Evolutionary conservation across 164 flowering plant species (phyloP).

Genomic region (Tinospora cordifolia): DNA sequence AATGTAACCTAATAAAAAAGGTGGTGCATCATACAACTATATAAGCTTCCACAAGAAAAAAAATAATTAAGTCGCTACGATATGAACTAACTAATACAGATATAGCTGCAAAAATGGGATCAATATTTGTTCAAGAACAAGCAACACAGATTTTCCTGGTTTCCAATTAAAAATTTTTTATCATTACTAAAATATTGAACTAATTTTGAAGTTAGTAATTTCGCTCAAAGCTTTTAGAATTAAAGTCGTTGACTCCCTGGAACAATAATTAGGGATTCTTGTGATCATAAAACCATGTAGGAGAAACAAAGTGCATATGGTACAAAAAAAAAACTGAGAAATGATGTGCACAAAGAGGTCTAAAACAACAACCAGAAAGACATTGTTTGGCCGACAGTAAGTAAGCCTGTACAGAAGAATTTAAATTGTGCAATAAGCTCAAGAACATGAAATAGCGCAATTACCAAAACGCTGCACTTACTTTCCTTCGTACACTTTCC

Average conservation of each 20-base stretch:
- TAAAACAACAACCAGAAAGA: background rate
- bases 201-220: background rate
- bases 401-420: background rate
- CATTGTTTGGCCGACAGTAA: background rate
- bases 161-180: background rate
- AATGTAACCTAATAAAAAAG: background rate
- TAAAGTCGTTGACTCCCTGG: background rate
- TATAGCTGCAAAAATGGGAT: too few relatives aligned
- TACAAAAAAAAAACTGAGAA: background rate
- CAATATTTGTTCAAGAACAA: too few relatives aligned
- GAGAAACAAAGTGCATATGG: background rate
- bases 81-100: too few relatives aligned
- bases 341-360: background rate
- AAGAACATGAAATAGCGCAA: background rate
- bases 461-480: conserved; percentile 21
- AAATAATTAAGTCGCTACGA: background rate
- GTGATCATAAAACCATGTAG: background rate
- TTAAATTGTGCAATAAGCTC: background rate
- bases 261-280: background rate
- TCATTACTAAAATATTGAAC: background rate
- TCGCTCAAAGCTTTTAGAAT: background rate
- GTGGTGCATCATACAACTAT: background rate
- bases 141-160: background rate
- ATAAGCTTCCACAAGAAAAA: background rate
- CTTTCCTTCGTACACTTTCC: conserved; percentile 91